Evolutionary conservation across 495 filamentous ascomycete species (phyloP).

Genomic region (Tuber melanosporum): DNA sequence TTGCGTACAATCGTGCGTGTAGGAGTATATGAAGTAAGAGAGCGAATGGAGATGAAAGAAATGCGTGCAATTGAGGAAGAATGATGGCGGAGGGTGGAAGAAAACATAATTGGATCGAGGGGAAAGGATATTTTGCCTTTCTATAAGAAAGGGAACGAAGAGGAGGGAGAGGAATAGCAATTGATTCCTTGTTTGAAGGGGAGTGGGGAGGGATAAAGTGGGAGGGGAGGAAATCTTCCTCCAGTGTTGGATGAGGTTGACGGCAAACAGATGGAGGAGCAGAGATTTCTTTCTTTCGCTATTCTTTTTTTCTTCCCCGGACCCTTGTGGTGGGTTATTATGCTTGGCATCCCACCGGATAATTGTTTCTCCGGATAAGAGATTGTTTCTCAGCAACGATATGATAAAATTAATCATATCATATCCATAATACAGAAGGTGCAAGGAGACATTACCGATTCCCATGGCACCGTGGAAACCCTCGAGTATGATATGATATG

Average conservation of each 20-base stretch:
- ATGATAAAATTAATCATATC: no score
- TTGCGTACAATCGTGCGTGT: conserved; percentile 12
- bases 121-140: conserved; percentile 8
- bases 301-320: background rate
- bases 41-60: conserved; percentile 16
- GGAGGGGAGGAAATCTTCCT: conserved; percentile 32
- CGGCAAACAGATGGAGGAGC: background rate
- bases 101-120: conserved; percentile 20
- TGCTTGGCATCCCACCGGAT: background rate
- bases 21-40: conserved; percentile 21
- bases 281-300: background rate
- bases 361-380: background rate
- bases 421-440: no score
- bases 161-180: conserved; percentile 1
- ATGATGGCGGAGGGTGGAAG: conserved; percentile 23
- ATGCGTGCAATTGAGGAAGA: conserved; percentile 9
- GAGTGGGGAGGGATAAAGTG: background rate
- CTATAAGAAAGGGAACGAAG: conserved; percentile 22
- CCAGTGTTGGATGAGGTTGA: conserved; percentile 16
- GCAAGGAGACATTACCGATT: no score
- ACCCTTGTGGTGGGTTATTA: background rate
- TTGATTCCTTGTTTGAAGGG: background rate
- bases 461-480: no score
- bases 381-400: background rate
- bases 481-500: no score